These are phyloP conservation scores for Teratosphaeria viscida DNA, from an alignment of 2,329 filamentous ascomycete species.

Conservation along the genomic window DNA sequence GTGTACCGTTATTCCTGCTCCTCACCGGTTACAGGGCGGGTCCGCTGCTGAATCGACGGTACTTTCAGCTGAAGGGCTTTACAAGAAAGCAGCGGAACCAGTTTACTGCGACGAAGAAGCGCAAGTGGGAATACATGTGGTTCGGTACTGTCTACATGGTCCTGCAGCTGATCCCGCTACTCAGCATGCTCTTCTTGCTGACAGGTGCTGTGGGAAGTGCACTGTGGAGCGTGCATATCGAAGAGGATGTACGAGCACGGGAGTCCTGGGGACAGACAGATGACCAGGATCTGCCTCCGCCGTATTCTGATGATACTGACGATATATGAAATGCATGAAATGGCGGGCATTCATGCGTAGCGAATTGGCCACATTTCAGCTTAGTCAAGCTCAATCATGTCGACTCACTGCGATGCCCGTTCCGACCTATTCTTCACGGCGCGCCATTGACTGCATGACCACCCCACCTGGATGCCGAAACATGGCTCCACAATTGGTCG, in stretches of 20 bases:
- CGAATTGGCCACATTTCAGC: neutral
- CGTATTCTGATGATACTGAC: neutral
- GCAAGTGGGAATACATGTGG: constrained; percentile 80
- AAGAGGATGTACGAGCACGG: constrained; percentile 47
- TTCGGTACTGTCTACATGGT: constrained; percentile 80
- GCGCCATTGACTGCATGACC: too few species aligned
- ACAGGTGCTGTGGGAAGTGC: constrained; percentile 78
- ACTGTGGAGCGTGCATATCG: constrained; percentile 73
- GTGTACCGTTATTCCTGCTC: constrained; percentile 75
- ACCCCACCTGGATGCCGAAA: too few species aligned
- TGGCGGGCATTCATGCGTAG: too few species aligned
- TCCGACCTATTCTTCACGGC: too few species aligned
- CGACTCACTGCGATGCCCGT: too few species aligned
- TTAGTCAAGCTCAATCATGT: too few species aligned
- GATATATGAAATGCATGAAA: neutral
- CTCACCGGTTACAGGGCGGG: constrained; percentile 80
- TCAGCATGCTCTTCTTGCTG: constrained; percentile 90
- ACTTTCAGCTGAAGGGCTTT: constrained; percentile 70
- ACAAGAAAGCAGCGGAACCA: constrained; percentile 61
- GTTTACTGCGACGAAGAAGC: constrained; percentile 51
- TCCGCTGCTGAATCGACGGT: constrained; percentile 82
- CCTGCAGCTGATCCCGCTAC: constrained; percentile 74
- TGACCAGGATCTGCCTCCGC: constrained; percentile 14
- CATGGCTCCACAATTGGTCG: too few species aligned
- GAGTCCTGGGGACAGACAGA: constrained; percentile 40